Percentiles rank a stretch among this genome's conserved stretches.
phyloP scores from a whole-genome alignment of 345 rosid species.

The sweet orange (Citrus sinensis) region DNA sequence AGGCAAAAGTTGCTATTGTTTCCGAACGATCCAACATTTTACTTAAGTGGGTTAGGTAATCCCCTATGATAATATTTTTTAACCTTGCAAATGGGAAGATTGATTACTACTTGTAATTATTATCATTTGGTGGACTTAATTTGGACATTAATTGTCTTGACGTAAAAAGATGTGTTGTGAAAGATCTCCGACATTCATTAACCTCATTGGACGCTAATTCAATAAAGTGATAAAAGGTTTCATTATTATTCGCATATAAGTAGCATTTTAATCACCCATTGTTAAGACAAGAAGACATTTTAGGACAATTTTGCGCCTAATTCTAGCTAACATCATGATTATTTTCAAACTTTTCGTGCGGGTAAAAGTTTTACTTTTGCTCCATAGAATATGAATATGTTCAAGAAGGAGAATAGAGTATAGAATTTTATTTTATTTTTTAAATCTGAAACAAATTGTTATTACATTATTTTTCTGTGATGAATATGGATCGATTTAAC shows the following conservation, averaged over 20 bases:
- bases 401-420: too few species aligned
- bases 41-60: not conserved
- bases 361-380: not conserved
- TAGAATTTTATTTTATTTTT: too few species aligned
- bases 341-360: not conserved
- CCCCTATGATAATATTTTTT: not conserved
- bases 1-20: constrained; percentile 28
- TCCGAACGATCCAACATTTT: constrained; percentile 29
- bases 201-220: not conserved
- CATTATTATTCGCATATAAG: not conserved
- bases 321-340: not conserved
- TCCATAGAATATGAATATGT: not conserved
- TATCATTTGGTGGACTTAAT: not conserved
- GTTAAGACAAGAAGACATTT: constrained; percentile 27
- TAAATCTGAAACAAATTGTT: not conserved
- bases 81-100: too few species aligned
- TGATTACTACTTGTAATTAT: not conserved
- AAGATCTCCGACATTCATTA: not conserved
- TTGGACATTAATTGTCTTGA: constrained; percentile 2
- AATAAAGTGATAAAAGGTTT: not conserved
- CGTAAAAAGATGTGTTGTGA: constrained; percentile 5
- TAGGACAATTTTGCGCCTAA: constrained; percentile 1
- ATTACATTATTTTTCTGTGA: not conserved
- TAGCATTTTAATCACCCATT: not conserved
- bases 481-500: too few species aligned